Percentiles rank a stretch among this genome's conserved stretches.
Evolutionary conservation across 1,284 basidiomycete species (phyloP).

Genomic region (Spongiforma sp.): DNA sequence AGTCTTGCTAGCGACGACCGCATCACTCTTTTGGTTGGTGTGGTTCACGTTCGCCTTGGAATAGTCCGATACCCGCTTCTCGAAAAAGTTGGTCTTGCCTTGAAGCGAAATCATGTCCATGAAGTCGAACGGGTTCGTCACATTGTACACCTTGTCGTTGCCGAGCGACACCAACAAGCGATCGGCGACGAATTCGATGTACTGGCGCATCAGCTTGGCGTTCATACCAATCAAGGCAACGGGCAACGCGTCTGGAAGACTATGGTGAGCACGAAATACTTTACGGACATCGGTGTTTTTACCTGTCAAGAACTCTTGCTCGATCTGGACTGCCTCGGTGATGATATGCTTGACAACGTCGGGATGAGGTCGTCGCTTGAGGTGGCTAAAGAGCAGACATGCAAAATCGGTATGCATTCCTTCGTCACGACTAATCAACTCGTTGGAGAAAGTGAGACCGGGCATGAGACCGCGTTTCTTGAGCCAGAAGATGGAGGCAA

Average conservation of each 20-base stretch:
- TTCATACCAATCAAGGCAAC: slow-evolving; percentile 82
- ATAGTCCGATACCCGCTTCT: slow-evolving; percentile 95
- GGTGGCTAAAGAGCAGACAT: slow-evolving; percentile 92
- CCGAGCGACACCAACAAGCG: slow-evolving; percentile 87
- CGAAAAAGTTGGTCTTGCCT: slow-evolving; percentile 83
- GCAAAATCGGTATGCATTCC: slow-evolving; percentile 99
- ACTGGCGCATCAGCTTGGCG: slow-evolving; percentile 85
- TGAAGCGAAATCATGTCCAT: slow-evolving; percentile 96
- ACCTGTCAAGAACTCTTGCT: slow-evolving; percentile 80
- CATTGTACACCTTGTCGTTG: slow-evolving; percentile 81
- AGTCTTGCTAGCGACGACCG: too few species aligned
- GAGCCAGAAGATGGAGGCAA: slow-evolving; percentile 98
- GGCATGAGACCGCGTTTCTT: too few species aligned
- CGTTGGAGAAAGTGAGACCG: slow-evolving; percentile 97
- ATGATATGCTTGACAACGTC: slow-evolving; percentile 79
- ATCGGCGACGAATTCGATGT: slow-evolving; percentile 98
- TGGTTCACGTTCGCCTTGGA: slow-evolving; percentile 58
- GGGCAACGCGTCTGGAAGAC: too few species aligned
- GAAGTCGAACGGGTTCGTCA: slow-evolving; percentile 84
- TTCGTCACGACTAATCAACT: slow-evolving; percentile 97
- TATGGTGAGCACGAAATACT: slow-evolving; percentile 2
- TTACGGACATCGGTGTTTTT: too few species aligned
- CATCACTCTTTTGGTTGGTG: too few species aligned
- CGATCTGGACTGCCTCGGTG: slow-evolving; percentile 84
- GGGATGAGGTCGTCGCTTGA: too few species aligned